Evolutionary conservation across 208 protist genomes (phyloP), one percentile per base, ranked within the genome.

Genomic region (Crithidia thermophila): DNA sequence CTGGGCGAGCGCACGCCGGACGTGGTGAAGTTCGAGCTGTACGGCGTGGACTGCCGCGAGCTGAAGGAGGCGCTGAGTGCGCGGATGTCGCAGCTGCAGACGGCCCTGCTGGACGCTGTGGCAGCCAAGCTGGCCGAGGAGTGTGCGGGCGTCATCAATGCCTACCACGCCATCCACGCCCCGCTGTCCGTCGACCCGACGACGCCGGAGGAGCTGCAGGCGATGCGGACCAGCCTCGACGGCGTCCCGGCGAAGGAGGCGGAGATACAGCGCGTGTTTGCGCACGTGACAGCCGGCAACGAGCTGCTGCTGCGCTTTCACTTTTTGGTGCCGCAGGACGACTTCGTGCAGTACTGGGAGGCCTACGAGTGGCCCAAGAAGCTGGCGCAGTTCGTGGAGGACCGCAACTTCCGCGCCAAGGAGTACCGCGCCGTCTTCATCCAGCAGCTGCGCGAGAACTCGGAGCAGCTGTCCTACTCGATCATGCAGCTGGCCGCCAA

Each of bases 341-440:
- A 89, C 42, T 97, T 90, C 67, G 77, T 86, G 43, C 57, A 67
- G 52, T 98, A 97, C 77, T 95, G 91, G 79, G 83, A 82, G 18
- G 91, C 84, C 27, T 96, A 93, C 74, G 85, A 93, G 71, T 98
- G 94, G 90, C 94, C 94, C 10, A 82, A 87, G 80, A 91, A 85
- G 63, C 69, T 97, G 63, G 88, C 91, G 61, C 89, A 97, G 79
- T 80, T 84, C 50, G 75, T 95, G 14, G 90, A 97, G 78, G 90
- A 95, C 67, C 76, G 82, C 34, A 92, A 93, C 67, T 97, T 96
- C 77, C 85, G 87, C 31, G 90, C 83, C 71, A 96, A 94, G 77
- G 94, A 97, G 79, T 90, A 92, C 78, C 90, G 94, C 67, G 90
- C 77, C 37, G 69, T 91, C 30, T 96, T 98, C 51, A 94, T 94